phyloP scores from a whole-genome alignment of 805 yeast species.

The Danielia oregonensis region DNA sequence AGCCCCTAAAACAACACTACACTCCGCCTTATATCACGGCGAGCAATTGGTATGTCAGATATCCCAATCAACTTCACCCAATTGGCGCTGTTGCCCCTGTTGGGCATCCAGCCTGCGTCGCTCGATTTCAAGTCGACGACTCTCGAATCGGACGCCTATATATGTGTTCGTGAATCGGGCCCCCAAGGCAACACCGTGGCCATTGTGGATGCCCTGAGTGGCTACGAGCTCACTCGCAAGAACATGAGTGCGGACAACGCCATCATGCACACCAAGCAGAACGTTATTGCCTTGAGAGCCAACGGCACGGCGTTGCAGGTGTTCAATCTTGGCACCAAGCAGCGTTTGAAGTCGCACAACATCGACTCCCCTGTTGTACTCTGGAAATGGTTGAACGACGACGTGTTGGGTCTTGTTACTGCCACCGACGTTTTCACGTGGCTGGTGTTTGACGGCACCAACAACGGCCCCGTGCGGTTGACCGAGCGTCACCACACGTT shows the following conservation, averaged over 20 bases:
- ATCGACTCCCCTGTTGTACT: conserved; percentile 85
- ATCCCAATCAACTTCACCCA: conserved; percentile 97
- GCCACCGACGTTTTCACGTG: conserved; percentile 72
- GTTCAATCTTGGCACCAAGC: conserved; percentile 82
- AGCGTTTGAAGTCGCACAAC: conserved; percentile 83
- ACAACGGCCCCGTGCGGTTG: conserved; percentile 72
- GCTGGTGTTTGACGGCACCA: conserved; percentile 78
- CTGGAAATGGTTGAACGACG: conserved; percentile 88
- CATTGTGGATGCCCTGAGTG: conserved; percentile 77
- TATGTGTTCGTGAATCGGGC: conserved; percentile 70
- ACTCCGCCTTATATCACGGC: too few relatives aligned
- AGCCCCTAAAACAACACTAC: too few relatives aligned
- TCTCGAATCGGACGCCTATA: conserved; percentile 86
- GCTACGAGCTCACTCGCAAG: conserved; percentile 78
- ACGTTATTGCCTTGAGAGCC: conserved; percentile 90
- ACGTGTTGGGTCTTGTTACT: conserved; percentile 79
- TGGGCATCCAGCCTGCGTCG: conserved; percentile 82
- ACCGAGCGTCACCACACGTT: conserved; percentile 82
- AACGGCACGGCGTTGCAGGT: conserved; percentile 95
- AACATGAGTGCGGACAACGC: conserved; percentile 97
- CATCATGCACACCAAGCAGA: conserved; percentile 88
- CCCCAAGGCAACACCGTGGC: conserved; percentile 83
- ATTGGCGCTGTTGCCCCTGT: conserved; percentile 78
- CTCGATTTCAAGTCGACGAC: conserved; percentile 93
- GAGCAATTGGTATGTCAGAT: too few relatives aligned